Evolutionary conservation across 225 moss, liverwort and hornwort genomes (phyloP).

Genomic region (Polytrichum commune): DNA sequence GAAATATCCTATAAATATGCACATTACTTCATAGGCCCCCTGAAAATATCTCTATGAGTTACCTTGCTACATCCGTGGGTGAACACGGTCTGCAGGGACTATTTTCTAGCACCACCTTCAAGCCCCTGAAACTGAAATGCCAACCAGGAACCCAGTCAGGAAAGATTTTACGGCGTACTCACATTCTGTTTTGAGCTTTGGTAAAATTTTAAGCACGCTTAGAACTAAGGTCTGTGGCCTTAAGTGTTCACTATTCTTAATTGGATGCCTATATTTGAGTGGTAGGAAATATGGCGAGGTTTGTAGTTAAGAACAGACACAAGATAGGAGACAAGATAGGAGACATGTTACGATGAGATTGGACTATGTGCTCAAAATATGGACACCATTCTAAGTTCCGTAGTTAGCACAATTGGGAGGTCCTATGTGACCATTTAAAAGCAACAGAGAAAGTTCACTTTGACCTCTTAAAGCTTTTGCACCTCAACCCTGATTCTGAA

Average conservation of each 20-base stretch:
- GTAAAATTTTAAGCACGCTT: not conserved
- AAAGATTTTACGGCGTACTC: not conserved
- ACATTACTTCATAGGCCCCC: no score
- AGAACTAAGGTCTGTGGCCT: not conserved
- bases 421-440: no score
- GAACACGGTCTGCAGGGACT: constrained; percentile 9
- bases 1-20: no score
- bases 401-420: no score
- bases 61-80: constrained; percentile 49
- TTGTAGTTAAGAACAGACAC: no score
- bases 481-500: no score
- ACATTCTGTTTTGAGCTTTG: not conserved
- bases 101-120: constrained; percentile 21
- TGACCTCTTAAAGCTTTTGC: no score
- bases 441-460: no score
- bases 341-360: no score
- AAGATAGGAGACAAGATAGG: no score
- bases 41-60: not conserved
- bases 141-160: constrained; percentile 3
- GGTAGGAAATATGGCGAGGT: not conserved
- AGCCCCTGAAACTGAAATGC: constrained; percentile 34
- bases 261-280: not conserved
- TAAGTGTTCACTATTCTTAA: not conserved
- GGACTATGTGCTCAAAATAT: no score
- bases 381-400: no score